Base-by-base conservation (phyloP, 2,329 filamentous ascomycete species). In the Calonectria pseudoreteaudii region DNA sequence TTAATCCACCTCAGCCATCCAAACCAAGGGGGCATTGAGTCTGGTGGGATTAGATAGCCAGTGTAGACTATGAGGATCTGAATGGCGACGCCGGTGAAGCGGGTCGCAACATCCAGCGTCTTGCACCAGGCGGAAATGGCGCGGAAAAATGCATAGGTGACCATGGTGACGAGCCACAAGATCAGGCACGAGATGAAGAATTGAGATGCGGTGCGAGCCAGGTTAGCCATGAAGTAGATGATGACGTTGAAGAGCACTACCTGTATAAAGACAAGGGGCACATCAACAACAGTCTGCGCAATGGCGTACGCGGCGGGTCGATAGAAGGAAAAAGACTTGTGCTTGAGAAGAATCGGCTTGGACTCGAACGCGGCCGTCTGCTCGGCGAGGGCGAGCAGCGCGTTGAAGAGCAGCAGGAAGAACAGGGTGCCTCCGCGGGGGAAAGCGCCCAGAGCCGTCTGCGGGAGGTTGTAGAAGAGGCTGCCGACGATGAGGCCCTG, bases 141-240 rank as follows among this genome's bases (percentile, higher is more conserved):
- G 16, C 92, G 86, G 79, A 92, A 93, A 31, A 93, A 85, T 0
- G 88, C 86, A 11, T 89, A 90, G 83, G 93, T 90, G 23, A 86
- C 85, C 73, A 93, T 87, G 0, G 88, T 92, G 16, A 88, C 87
- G 0, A 89, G 83, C 82, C 91, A 92, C 0, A 91, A 88, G 74
- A 94, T 91, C 1, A 93, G 82, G 73, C 91, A 89, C 77, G 91
- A 90, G 68, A 93, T 92, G 81, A 93, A 94, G 82, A 93, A 94
- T 30, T 93, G 88, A 53, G 91, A 92, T 0, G 93, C 88, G 34
- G 91, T 90, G 34, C 92, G 86, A 68, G 92, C 88, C 2, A 96
- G 87, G 66, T 93, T 91, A 0, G 92, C 90, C 92, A 96, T 93
- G 84, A 95, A 96, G 85, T 96, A 96, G 47, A 96, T 87, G 23